Evolutionary conservation across 169 alveolate species (phyloP).

Genomic region (Plasmodium relictum): DNA sequence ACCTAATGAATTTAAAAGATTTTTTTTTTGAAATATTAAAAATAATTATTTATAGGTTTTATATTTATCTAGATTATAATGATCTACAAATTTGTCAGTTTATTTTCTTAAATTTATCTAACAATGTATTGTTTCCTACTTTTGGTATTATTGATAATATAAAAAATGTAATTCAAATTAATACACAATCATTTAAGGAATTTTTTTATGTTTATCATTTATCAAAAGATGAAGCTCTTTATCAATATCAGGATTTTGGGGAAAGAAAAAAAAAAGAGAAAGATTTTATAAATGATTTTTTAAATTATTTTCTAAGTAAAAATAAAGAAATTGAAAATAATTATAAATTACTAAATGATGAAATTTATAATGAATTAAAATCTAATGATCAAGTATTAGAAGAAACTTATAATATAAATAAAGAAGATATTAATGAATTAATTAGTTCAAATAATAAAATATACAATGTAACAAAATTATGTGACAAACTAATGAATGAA

Average conservation of each 20-base stretch:
- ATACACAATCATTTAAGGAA: background rate
- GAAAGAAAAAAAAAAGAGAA: background rate
- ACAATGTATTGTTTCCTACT: constrained; percentile 42
- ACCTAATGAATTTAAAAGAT: constrained; percentile 15
- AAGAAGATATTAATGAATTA: background rate
- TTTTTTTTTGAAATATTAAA: constrained; percentile 45
- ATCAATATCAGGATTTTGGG: background rate
- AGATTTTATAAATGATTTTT: constrained; percentile 1
- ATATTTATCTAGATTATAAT: constrained; percentile 46
- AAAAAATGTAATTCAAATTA: constrained; percentile 1
- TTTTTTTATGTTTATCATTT: constrained; percentile 27
- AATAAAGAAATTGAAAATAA: background rate
- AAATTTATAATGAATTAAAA: background rate
- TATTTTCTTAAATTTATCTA: constrained; percentile 53
- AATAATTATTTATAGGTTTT: constrained; percentile 57
- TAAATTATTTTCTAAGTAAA: constrained; percentile 3
- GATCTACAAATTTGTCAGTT: constrained; percentile 61
- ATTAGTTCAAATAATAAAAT: background rate
- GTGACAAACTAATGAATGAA: background rate
- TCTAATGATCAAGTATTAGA: background rate
- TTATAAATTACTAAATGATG: background rate
- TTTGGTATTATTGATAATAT: constrained; percentile 39
- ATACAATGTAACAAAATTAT: background rate
- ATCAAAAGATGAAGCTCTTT: background rate
- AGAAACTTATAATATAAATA: background rate